Conservation (phyloP, 495 filamentous ascomycete species). For the Tuber umbilicatum region DNA sequence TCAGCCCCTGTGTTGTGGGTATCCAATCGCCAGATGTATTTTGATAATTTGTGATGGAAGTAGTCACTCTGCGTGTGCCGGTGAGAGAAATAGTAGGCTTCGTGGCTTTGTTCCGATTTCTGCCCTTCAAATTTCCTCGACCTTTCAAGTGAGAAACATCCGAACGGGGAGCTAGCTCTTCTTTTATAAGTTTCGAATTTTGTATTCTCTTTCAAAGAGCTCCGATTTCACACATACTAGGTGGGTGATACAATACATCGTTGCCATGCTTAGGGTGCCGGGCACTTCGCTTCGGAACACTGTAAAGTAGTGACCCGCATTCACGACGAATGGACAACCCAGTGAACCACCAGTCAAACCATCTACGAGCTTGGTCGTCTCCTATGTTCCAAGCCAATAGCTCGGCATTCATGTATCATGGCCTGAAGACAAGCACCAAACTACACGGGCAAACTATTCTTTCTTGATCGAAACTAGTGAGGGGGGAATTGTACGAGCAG, state of each 20-base stretch:
- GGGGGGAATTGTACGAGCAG: neutral
- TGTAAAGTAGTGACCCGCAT: neutral
- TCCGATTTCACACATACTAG: neutral
- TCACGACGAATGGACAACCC: neutral
- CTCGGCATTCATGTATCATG: neutral
- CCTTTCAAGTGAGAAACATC: neutral
- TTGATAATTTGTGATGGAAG: neutral
- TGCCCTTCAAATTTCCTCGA: neutral
- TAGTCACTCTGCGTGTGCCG: neutral
- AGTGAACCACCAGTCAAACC: neutral
- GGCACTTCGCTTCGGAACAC: neutral
- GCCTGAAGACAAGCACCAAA: neutral
- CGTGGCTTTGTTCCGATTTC: neutral
- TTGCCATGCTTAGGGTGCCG: neutral
- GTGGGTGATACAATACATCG: neutral
- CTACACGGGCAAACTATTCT: neutral
- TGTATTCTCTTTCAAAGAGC: neutral
- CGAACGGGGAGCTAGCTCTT: neutral
- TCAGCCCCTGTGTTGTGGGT: neutral
- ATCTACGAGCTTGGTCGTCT: neutral
- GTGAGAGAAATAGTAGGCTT: neutral
- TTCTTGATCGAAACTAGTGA: neutral
- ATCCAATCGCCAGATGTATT: neutral
- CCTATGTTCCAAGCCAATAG: neutral
- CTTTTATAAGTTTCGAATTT: neutral